These are phyloP conservation scores for Phytophthora idaei DNA, from an alignment of 352 stramenopile genomes.

Conservation along the genomic window DNA sequence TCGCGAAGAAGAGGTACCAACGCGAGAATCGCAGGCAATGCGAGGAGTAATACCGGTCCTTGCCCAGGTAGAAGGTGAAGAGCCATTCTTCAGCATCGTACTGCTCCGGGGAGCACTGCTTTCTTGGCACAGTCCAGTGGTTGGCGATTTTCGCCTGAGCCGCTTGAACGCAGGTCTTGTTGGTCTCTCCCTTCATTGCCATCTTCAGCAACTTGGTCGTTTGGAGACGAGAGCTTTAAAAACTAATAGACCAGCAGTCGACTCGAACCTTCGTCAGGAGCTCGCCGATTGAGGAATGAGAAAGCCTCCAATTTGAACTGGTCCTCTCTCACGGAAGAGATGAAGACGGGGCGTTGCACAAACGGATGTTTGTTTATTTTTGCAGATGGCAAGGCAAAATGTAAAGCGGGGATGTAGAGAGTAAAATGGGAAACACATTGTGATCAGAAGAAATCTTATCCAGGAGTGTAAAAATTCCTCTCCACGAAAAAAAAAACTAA, in stretches of 20 bases:
- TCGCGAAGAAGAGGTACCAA: conserved; percentile 70
- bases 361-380: conserved; percentile 6
- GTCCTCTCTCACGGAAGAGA: conserved; percentile 12
- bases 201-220: background rate
- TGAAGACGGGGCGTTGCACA: background rate
- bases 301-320: background rate
- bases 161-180: conserved; percentile 20
- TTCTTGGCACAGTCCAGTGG: conserved; percentile 60
- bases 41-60: conserved; percentile 55
- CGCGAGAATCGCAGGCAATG: conserved; percentile 52
- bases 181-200: conserved; percentile 10
- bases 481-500: no score
- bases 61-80: conserved; percentile 62
- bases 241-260: background rate
- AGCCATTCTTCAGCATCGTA: conserved; percentile 70
- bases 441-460: conserved; percentile 2
- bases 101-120: conserved; percentile 54
- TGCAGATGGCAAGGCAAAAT: conserved; percentile 7
- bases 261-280: background rate
- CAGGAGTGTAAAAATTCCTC: background rate
- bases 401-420: conserved; percentile 3
- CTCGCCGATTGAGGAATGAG: conserved; percentile 23
- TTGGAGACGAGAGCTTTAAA: background rate
- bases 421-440: conserved; percentile 11
- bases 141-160: conserved; percentile 29